Percentiles rank a stretch among this genome's conserved stretches.
These are phyloP conservation scores for Sistotremastrum suecicum DNA, from an alignment of 768 basidiomycete species.

Conservation along the genomic window DNA sequence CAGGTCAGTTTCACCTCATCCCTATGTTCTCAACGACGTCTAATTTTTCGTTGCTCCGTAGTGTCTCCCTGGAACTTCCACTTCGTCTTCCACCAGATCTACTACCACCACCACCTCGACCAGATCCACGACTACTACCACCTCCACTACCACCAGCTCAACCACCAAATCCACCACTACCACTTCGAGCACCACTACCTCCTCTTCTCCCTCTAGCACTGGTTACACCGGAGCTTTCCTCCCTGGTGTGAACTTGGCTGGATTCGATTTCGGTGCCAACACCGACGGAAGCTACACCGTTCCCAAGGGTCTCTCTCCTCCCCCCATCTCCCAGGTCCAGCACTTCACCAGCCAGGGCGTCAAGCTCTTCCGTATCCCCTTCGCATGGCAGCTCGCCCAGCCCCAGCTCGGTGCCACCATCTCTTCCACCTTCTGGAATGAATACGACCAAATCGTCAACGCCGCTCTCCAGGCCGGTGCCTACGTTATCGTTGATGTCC, in stretches of 20 bases:
- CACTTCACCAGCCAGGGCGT: constrained; percentile 36
- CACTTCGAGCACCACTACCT: constrained; percentile 8
- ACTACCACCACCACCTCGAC: constrained; percentile 10
- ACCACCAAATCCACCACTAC: constrained; percentile 13
- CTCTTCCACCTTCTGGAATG: constrained; percentile 27
- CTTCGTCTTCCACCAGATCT: background rate
- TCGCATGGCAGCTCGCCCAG: constrained; percentile 40
- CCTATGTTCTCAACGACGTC: background rate
- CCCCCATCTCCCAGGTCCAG: constrained; percentile 29
- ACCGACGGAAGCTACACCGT: constrained; percentile 28
- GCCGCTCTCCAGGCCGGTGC: constrained; percentile 28
- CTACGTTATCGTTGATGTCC: constrained; percentile 39
- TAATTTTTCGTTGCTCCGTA: constrained; percentile 10
- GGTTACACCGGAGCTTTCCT: constrained; percentile 19
- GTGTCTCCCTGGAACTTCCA: constrained; percentile 18
- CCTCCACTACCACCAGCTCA: constrained; percentile 7
- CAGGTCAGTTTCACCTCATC: constrained; percentile 26
- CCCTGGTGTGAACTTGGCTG: constrained; percentile 36
- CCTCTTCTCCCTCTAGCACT: background rate
- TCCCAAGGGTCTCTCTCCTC: constrained; percentile 6
- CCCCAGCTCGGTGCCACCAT: constrained; percentile 34
- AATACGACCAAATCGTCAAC: constrained; percentile 36
- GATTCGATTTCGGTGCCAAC: constrained; percentile 36
- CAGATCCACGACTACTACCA: constrained; percentile 1
- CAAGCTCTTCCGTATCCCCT: constrained; percentile 30